These are phyloP conservation scores for Physcomitrellopsis africana DNA, from an alignment of 225 moss, liverwort and hornwort species.

Conservation along the genomic window DNA sequence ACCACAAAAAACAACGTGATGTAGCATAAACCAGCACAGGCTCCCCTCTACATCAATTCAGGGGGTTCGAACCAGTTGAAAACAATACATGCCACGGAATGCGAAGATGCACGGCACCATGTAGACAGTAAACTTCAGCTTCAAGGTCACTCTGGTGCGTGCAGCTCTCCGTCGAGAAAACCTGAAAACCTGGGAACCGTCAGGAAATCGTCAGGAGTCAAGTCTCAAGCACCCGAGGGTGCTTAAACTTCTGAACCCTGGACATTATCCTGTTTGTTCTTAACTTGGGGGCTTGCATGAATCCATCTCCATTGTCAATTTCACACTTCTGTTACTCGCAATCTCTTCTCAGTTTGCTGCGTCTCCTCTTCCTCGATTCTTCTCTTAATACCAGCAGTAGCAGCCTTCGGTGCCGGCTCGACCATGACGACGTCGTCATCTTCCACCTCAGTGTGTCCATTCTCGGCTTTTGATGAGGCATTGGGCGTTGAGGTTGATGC, in stretches of 20 bases:
- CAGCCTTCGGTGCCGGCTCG: conserved; percentile 49
- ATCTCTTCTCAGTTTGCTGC: conserved; percentile 54
- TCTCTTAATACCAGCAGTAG: conserved; percentile 57
- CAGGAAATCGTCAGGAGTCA: conserved; percentile 25
- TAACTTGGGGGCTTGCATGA: conserved; percentile 23
- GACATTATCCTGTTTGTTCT: conserved; percentile 24
- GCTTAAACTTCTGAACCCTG: conserved; percentile 9
- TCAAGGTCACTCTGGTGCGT: conserved; percentile 28
- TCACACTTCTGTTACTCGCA: conserved; percentile 59
- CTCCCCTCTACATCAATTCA: conserved; percentile 34
- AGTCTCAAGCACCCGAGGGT: conserved; percentile 12
- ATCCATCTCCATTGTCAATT: conserved; percentile 5
- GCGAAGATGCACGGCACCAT: conserved; percentile 27
- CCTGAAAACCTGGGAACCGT: too few species aligned
- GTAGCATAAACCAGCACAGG: conserved; percentile 29
- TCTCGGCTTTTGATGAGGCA: conserved; percentile 39
- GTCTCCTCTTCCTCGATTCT: conserved; percentile 55
- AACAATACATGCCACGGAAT: conserved; percentile 22
- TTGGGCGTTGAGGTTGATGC: conserved; percentile 23
- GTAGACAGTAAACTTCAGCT: conserved; percentile 27
- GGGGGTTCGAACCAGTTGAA: conserved; percentile 30
- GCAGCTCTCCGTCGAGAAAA: conserved; percentile 37
- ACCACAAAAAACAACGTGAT: neutral
- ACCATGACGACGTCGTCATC: conserved; percentile 74
- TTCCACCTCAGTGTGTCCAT: conserved; percentile 60